These are phyloP conservation scores for Ceratobasidium sp. DNA, from an alignment of 1,284 basidiomycete genomes.

Conservation along the genomic window DNA sequence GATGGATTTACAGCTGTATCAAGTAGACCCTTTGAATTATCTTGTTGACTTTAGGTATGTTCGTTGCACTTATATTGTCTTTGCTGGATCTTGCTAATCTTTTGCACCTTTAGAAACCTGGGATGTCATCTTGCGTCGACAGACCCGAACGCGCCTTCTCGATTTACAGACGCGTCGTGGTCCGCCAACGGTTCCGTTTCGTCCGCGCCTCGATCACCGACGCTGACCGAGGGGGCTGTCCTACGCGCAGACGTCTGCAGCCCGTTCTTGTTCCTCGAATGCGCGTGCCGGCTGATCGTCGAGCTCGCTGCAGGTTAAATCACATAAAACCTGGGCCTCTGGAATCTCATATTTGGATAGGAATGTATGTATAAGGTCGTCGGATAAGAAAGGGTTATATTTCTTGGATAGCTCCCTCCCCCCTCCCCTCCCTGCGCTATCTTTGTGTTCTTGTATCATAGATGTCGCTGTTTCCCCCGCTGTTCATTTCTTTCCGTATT, in stretches of 20 bases:
- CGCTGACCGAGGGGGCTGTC: slow-evolving; percentile 53
- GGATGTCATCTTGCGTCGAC: slow-evolving; percentile 60
- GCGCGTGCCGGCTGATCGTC: slow-evolving; percentile 86
- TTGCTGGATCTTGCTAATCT: slow-evolving; percentile 43
- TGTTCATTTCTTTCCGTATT: not conserved
- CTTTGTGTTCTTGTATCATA: slow-evolving; percentile 41
- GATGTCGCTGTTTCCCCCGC: slow-evolving; percentile 34
- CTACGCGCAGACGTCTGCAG: slow-evolving; percentile 77
- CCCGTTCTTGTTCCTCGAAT: slow-evolving; percentile 97
- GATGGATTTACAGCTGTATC: slow-evolving; percentile 98
- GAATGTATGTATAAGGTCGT: not conserved
- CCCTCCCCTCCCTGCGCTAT: not conserved
- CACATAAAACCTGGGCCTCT: too few relatives aligned
- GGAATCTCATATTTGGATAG: not conserved
- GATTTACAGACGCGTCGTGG: slow-evolving; percentile 71
- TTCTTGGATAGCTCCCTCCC: slow-evolving; percentile 20
- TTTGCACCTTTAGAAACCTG: slow-evolving; percentile 12
- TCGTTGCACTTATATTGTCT: not conserved
- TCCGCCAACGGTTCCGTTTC: slow-evolving; percentile 36
- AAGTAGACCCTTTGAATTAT: slow-evolving; percentile 96
- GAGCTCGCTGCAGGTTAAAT: slow-evolving; percentile 77
- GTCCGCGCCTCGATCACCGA: slow-evolving; percentile 53
- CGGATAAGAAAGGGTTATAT: not conserved
- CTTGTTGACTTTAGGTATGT: slow-evolving; percentile 96
- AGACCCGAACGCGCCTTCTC: slow-evolving; percentile 70